Evolutionary conservation across 1,139 yeast species (phyloP), one percentile per base, ranked within the genome.

Genomic region (Candida tetrigidarum): DNA sequence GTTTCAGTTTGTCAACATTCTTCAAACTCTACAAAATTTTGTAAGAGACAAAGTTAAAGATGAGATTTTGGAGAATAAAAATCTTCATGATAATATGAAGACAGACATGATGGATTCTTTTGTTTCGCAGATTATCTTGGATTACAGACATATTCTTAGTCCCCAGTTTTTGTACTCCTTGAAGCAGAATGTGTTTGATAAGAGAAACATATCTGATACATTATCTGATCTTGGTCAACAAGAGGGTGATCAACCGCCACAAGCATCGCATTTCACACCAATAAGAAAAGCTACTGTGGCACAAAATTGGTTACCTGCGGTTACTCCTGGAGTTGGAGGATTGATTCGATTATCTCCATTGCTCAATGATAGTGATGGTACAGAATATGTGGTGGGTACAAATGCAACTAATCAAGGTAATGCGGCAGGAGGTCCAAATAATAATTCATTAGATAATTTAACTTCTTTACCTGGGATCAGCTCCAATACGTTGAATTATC

Each of bases 331-430:
- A 4, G 33, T 27, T 3, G 19, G 43, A 4, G 39, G 46, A 3
- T 49, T 64, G 25, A 69, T 70, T 15, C 74, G 74, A 5, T 57
- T 70, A 37, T 66, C 72, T 9, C 75, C 75, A 5, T 54, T 70
- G 25, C 52, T 70, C 15, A 70, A 70, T 45, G 75, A 67, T 43
- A 54, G 60, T 9, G 71, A 66, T 29, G 23, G 28, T 27, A 54
- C 56, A 4, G 69, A 65, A 12, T 58, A 58, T 30, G 49, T 22
- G 15, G 30, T 19, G 32, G 44, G 44, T 12, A 4, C 27, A 11
- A 19, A n/a, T 11, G 8, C 37, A 25, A 38, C 20, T 32, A 34
- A 27, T 25, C 18, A 37, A 23, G 34, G 15, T 15, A 11, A 5
- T n/a, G 32, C 39, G 2, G 39, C 37, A 11, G 26, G 41, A n/a